These are phyloP conservation scores for Fusarium secorum DNA, from an alignment of 2,329 filamentous ascomycete species.

Conservation along the genomic window DNA sequence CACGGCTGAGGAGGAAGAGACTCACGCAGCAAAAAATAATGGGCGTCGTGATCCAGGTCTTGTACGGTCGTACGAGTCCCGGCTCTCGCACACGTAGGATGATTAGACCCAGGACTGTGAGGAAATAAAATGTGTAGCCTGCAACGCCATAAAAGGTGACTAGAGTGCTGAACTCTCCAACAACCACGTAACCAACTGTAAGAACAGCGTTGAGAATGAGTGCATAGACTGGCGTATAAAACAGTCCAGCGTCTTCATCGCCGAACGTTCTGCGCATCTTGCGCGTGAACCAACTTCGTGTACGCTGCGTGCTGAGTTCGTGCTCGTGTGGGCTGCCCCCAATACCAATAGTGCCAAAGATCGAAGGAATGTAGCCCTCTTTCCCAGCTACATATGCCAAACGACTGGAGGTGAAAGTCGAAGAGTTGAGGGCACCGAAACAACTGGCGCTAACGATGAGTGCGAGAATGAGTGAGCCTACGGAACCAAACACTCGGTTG, in stretches of 20 bases:
- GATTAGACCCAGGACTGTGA: conserved; percentile 92
- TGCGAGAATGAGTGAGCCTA: conserved; percentile 84
- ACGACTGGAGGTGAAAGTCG: conserved; percentile 90
- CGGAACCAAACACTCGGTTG: conserved; percentile 83
- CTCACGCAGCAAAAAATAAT: conserved; percentile 99
- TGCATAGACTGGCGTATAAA: conserved; percentile 93
- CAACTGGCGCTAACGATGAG: conserved; percentile 90
- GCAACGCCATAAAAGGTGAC: conserved; percentile 98
- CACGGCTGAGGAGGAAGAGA: conserved; percentile 86
- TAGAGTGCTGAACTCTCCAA: conserved; percentile 90
- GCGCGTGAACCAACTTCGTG: conserved; percentile 65
- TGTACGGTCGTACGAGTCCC: conserved; percentile 86
- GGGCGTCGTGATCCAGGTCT: conserved; percentile 95
- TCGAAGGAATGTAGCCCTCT: conserved; percentile 86
- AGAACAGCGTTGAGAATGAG: conserved; percentile 81
- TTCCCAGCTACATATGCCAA: conserved; percentile 94
- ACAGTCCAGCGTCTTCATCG: conserved; percentile 80
- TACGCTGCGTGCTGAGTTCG: conserved; percentile 54
- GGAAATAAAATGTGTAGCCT: conserved; percentile 96
- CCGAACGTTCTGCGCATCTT: conserved; percentile 70
- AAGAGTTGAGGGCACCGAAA: conserved; percentile 93
- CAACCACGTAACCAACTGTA: conserved; percentile 78
- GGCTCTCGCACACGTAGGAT: conserved; percentile 89
- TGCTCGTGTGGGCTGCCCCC: conserved; percentile 54
- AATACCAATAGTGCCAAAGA: conserved; percentile 86